Conservation (phyloP, 768 basidiomycete genomes). For the Glaciozyma martinii region DNA sequence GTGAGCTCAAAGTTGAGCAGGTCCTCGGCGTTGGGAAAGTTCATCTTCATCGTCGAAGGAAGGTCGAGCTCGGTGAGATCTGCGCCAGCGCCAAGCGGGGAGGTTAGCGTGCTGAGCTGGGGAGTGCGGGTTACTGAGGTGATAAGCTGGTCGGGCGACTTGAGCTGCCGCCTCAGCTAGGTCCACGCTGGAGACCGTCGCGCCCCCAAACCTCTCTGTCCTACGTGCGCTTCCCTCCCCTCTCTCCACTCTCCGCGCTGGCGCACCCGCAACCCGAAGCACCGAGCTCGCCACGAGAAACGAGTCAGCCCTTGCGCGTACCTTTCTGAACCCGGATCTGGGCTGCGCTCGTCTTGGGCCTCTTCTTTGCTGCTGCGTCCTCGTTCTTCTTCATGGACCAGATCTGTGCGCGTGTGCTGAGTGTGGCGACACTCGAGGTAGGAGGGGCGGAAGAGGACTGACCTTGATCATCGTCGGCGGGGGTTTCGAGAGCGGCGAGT, state of each 20-base stretch:
- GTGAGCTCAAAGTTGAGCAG: constrained; percentile 93
- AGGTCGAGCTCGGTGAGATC: constrained; percentile 95
- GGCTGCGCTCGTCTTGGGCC: constrained; percentile 95
- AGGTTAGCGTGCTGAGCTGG: background rate
- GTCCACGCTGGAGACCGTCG: background rate
- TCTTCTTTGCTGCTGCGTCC: constrained; percentile 93
- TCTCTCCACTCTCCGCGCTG: background rate
- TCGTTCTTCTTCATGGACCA: constrained; percentile 99
- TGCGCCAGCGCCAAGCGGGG: constrained; percentile 38
- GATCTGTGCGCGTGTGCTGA: constrained; percentile 51
- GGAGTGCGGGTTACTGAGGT: background rate
- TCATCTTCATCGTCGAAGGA: constrained; percentile 88
- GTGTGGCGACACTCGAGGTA: background rate
- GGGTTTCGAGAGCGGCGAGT: background rate
- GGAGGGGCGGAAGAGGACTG: background rate
- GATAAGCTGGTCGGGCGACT: background rate
- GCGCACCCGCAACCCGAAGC: background rate
- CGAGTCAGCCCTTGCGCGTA: constrained; percentile 38
- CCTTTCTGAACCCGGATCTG: constrained; percentile 99
- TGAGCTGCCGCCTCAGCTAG: background rate
- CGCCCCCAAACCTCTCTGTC: background rate
- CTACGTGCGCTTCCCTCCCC: background rate
- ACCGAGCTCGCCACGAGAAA: background rate
- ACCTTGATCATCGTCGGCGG: constrained; percentile 28
- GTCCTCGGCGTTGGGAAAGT: constrained; percentile 85